A percentile compares a stretch with the other conserved stretches of the same genome.
phyloP scores from a whole-genome alignment of 2,329 filamentous ascomycete species.

The Trichoderma sp. region DNA sequence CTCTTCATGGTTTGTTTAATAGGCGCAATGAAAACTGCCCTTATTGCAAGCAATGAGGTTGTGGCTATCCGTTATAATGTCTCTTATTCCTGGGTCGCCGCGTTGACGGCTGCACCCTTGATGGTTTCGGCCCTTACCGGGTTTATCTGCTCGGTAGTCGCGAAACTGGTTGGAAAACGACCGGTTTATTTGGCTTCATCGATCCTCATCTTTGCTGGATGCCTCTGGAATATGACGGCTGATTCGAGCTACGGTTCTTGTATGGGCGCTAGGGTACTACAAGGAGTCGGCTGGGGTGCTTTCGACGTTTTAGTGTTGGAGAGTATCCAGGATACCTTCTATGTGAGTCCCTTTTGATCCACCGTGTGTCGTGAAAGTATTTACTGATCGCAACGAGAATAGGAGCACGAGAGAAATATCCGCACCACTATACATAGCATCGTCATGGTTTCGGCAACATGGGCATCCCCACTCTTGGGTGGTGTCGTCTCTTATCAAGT shows the following conservation, averaged over 20 bases:
- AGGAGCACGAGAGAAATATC: constrained; percentile 54
- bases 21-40: constrained; percentile 56
- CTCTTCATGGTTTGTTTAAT: constrained; percentile 50
- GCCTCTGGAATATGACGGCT: constrained; percentile 53
- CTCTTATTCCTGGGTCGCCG: constrained; percentile 51
- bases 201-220: constrained; percentile 50
- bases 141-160: constrained; percentile 44
- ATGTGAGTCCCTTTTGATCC: constrained; percentile 42
- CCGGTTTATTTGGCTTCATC: constrained; percentile 54
- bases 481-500: constrained; percentile 48
- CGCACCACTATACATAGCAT: constrained; percentile 50
- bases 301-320: constrained; percentile 57
- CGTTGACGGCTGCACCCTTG: constrained; percentile 55
- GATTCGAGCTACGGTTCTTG: constrained; percentile 46
- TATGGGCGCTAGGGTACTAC: constrained; percentile 55
- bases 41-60: constrained; percentile 50
- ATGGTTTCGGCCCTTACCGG: constrained; percentile 52
- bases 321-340: constrained; percentile 59
- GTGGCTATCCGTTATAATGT: constrained; percentile 47
- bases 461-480: constrained; percentile 57
- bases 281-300: constrained; percentile 60
- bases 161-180: constrained; percentile 55
- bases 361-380: no score
- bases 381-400: neutral
- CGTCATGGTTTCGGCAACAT: constrained; percentile 49